Evolutionary conservation across 2,329 filamentous ascomycete species (phyloP).

Genomic region (Clonostachys chloroleuca): DNA sequence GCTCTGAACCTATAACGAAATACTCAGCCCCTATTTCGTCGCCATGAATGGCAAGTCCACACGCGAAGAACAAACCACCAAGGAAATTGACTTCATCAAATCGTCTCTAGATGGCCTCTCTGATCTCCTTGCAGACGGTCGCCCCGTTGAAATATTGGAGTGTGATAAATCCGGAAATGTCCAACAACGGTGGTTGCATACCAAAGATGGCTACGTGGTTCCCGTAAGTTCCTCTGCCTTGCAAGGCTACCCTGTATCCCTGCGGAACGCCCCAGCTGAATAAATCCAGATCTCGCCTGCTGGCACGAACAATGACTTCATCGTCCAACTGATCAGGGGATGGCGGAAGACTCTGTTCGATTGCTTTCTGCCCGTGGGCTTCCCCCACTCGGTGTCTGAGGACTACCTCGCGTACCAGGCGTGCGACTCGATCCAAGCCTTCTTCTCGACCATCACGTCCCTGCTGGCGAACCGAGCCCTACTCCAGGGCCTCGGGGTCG

Average conservation of each 20-base stretch:
- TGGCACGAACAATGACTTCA: constrained; percentile 11
- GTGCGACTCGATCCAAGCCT: constrained; percentile 76
- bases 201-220: constrained; percentile 11
- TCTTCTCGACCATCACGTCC: constrained; percentile 76
- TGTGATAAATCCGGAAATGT: constrained; percentile 29
- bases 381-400: constrained; percentile 76
- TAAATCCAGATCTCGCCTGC: neutral
- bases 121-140: constrained; percentile 12
- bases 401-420: constrained; percentile 76
- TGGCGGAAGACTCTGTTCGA: constrained; percentile 46
- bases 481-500: constrained; percentile 75
- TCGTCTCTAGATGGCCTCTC: constrained; percentile 8
- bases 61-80: no score
- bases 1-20: no score
- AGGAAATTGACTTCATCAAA: no score
- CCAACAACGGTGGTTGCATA: constrained; percentile 25
- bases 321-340: constrained; percentile 20
- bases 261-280: no score
- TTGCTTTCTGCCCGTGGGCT: constrained; percentile 84
- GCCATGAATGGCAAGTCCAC: no score
- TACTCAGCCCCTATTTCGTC: no score
- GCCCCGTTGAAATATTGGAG: constrained; percentile 24
- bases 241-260: no score
- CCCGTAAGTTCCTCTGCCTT: constrained; percentile 10
- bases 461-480: constrained; percentile 80